Base-by-base conservation (phyloP, 106 monocot species). In the Vanilla planifolia region DNA sequence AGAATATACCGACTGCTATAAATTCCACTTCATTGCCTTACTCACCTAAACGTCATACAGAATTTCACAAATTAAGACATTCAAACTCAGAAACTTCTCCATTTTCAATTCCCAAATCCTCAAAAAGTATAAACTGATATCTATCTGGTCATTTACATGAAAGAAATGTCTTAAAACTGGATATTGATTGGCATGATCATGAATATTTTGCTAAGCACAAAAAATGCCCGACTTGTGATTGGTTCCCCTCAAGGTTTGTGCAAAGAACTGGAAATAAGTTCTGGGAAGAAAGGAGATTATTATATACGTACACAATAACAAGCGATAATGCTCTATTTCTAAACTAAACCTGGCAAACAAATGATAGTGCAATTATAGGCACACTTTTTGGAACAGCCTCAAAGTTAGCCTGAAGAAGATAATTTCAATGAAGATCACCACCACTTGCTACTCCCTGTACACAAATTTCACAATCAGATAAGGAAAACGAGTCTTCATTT, bases 311-410 rank as follows among this genome's bases (percentile, higher is more conserved):
- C 17, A 16, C 51, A 15, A 4, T 29, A 8, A 39, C 33, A 9
- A 65, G 46, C 17, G 9, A 36, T 5, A 51, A 50, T 9, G 41
- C 27, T 17, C 8, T 4, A 48, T 26, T 15, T 36, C 42, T 71
- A 70, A 94, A n/a, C n/a, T n/a, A n/a, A n/a, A n/a, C 94, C 83
- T 94, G 89, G 68, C 89, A 94, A 64, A 94, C 94, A 76, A 94
- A 94, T 32, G 94, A 69, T 51, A 94, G 75, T 36, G 77, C 77
- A 56, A 94, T 78, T 46, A 94, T 89, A 1, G 94, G 94, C 67
- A 94, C 77, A 65, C 94, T 94, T 56, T 58, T 72, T 35, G 94
- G 94, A 57, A 77, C 55, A 9, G 94, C 94, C 55, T 82, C 75
- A 68, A 85, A 58, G 66, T 89, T 68, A 13, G 73, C 71, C 55